phyloP scores from a whole-genome alignment of 257 asterid genomes.

The Forsythia viridissima region DNA sequence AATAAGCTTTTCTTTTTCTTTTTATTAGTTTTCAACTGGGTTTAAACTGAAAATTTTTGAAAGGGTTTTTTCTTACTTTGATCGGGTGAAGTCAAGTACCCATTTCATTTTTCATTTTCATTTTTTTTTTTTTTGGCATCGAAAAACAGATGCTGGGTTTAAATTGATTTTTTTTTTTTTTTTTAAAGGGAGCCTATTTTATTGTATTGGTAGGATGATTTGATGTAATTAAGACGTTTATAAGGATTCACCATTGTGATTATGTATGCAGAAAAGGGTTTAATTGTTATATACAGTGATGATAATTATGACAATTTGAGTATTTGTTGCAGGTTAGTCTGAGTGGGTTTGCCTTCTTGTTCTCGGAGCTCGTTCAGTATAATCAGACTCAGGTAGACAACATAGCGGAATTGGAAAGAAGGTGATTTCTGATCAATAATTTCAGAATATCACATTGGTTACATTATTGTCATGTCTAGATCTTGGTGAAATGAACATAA shows the following conservation, averaged over 20 bases:
- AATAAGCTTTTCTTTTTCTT: neutral
- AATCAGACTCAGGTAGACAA: slow-evolving; percentile 92
- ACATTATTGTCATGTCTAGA: neutral
- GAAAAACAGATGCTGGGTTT: neutral
- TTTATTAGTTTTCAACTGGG: neutral
- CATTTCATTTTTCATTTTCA: neutral
- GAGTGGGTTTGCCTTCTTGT: slow-evolving; percentile 88
- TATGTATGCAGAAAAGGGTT: neutral
- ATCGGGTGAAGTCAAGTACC: neutral
- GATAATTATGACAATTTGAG: neutral
- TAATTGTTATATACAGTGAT: neutral
- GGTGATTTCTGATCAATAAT: slow-evolving; percentile 37
- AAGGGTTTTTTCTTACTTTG: neutral
- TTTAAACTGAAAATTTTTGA: neutral
- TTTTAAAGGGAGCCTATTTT: neutral
- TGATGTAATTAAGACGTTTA: neutral
- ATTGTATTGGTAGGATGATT: neutral
- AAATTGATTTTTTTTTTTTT: neutral
- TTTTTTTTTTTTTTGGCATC: neutral
- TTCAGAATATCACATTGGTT: neutral
- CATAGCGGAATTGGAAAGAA: slow-evolving; percentile 72
- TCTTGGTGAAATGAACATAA: neutral
- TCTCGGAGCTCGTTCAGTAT: slow-evolving; percentile 93
- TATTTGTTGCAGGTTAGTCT: slow-evolving; percentile 61
- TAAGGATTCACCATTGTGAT: neutral